phyloP scores from a whole-genome alignment of 192 early-diverging fungal species.

The Dimargaris verticillata region DNA sequence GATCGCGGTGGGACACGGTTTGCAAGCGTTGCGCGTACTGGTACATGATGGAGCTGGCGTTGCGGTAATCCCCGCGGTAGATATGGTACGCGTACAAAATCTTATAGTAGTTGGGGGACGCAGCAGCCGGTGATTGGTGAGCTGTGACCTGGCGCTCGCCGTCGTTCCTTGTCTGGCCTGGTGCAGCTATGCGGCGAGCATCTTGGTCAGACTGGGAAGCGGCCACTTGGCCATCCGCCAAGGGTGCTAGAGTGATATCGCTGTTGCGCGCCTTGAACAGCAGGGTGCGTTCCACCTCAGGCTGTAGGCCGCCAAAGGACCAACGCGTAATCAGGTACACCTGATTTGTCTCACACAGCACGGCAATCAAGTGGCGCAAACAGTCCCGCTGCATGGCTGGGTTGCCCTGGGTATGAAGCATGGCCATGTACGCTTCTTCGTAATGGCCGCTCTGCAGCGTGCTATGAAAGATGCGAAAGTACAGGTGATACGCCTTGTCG shows the following conservation, averaged over 20 bases:
- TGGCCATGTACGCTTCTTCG: conserved; percentile 28
- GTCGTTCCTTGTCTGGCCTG: background rate
- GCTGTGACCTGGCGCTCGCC: background rate
- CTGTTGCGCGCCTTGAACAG: conserved; percentile 32
- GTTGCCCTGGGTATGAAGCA: conserved; percentile 18
- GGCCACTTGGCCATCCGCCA: background rate
- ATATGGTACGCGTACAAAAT: conserved; percentile 33
- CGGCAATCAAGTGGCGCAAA: conserved; percentile 24
- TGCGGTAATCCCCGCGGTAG: conserved; percentile 31
- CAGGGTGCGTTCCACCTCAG: conserved; percentile 25
- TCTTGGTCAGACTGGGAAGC: background rate
- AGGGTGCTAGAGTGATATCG: too few relatives aligned
- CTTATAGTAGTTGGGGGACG: conserved; percentile 21
- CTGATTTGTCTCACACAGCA: conserved; percentile 21
- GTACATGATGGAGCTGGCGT: conserved; percentile 32
- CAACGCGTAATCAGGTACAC: conserved; percentile 2
- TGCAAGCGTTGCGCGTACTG: conserved; percentile 25
- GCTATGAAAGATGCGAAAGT: conserved; percentile 30
- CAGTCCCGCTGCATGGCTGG: conserved; percentile 22
- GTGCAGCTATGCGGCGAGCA: background rate
- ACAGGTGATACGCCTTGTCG: conserved; percentile 13
- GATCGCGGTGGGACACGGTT: conserved; percentile 12
- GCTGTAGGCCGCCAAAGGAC: conserved; percentile 17
- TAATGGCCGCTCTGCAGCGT: conserved; percentile 19
- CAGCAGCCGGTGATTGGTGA: background rate